phyloP scores from a whole-genome alignment of 1,139 yeast genomes.

The Pichia sp. region DNA sequence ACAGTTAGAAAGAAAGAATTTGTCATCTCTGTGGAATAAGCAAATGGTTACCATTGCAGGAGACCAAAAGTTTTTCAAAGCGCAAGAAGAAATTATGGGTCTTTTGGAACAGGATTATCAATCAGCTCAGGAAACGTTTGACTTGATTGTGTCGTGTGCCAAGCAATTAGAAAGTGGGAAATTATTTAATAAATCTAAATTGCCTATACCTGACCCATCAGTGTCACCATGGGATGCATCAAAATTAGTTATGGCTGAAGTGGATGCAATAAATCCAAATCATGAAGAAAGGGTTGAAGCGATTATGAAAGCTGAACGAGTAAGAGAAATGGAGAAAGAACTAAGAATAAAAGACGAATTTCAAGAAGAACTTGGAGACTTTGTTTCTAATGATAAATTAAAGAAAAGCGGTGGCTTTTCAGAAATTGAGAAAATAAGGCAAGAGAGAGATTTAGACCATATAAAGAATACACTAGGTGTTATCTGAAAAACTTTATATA shows the following conservation, averaged over 20 bases:
- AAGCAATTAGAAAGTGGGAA: conserved; percentile 62
- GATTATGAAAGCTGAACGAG: conserved; percentile 75
- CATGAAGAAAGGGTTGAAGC: conserved; percentile 85
- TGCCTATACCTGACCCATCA: conserved; percentile 64
- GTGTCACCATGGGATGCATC: conserved; percentile 58
- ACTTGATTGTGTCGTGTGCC: conserved; percentile 74
- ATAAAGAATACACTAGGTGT: conserved; percentile 41
- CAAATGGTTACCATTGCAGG: conserved; percentile 87
- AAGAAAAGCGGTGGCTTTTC: conserved; percentile 85
- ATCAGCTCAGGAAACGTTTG: conserved; percentile 75
- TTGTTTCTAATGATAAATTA: conserved; percentile 69
- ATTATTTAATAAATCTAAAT: conserved; percentile 21
- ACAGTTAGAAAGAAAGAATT: conserved; percentile 63
- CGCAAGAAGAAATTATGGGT: conserved; percentile 78
- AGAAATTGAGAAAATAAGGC: conserved; percentile 69
- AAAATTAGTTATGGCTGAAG: conserved; percentile 77
- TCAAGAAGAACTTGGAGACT: conserved; percentile 80
- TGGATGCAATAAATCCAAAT: conserved; percentile 70
- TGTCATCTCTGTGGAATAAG: conserved; percentile 91
- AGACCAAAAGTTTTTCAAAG: conserved; percentile 85
- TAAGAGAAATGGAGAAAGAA: conserved; percentile 67
- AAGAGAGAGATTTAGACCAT: conserved; percentile 62
- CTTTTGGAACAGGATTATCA: conserved; percentile 77
- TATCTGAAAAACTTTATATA: neutral
- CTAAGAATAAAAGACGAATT: conserved; percentile 56